Base-by-base conservation (phyloP, 1,284 basidiomycete genomes). In the Marasmius sp. region DNA sequence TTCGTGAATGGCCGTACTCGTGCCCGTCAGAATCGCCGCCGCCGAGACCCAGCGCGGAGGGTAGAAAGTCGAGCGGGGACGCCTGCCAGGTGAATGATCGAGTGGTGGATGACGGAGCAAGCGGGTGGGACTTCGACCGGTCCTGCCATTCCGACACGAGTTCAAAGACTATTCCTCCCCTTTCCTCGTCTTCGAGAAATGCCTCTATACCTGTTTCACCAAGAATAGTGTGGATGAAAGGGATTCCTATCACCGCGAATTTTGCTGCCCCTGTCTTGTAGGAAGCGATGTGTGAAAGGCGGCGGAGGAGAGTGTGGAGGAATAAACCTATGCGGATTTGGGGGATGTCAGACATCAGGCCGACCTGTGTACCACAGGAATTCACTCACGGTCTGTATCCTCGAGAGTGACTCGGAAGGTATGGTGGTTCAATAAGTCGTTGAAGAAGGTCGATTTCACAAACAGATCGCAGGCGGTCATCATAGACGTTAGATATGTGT, bases 231-330 rank as follows among this genome's bases (percentile, higher is more conserved):
- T 56, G 59, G 1, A 64, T 47, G 41, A 61, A 64, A 9, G 62
- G 62, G n/a, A 64, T 34, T 6, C 57, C 63, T 27, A 62, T 53
- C 36, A 55, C 55, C 3, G 57, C 60, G 47, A 64, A 62, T 43
- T 64, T 58, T 11, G 51, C 57, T 16, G 63, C 60, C 7, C 63
- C 63, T 10, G 57, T 53, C n/a, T 61, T 59, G 53, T 64, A 64
- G 5, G 60, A 58, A n/a, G 63, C 60, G 33, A 64, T 57, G 27
- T 60, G 57, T 11, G 60, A 18, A 10, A 64, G 18, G 7, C 60
- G 60, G 27, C 63, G 60, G 12, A 54, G 51, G 36, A 64, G 51
- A 52, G 61, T 64, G 38, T 59, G 63, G 18, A 64, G 60, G 54
- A 64, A 64, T 11, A 48, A 38, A 36, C 60, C 63, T 64, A 27